Evolutionary conservation across 306 rosid genomes (phyloP), one percentile per base, ranked within the genome.

Genomic region (Ceratonia siliqua): DNA sequence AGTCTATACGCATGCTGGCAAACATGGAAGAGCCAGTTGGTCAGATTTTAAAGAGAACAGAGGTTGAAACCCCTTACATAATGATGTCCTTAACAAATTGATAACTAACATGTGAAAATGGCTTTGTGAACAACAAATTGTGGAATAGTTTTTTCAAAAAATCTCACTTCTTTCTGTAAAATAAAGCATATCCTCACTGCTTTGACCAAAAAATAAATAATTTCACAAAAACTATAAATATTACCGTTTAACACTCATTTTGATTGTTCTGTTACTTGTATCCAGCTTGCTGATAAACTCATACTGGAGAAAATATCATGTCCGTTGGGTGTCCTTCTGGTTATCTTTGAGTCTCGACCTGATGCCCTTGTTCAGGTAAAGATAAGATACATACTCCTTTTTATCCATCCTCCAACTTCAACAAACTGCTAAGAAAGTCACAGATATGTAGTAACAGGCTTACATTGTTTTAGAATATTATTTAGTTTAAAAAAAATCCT

Each of bases 341-440:
- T 94, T 78, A 86, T 94, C 58, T 91, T 90, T 10, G 98, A 94
- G 83, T 94, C 97, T 62, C 96, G 96, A 65, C 98, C 98, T 2
- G 98, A 94, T 84, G 98, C 96, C 68, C 91, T 94, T 62, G 98
- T 91, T 76, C 98, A 94, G 91, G 98, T 91, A 78, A 73, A 49
- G 32, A 67, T 67, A 71, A 54, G 56, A 25, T 35, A 20, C 55
- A 30, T 63, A 22, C 53, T 30, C 68, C 68, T 41, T 70, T 59
- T 42, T 24, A 25, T 74, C 21, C 48, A n/a, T 48, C 64, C 49
- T 68, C 22, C 36, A 15, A 61, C 70, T 61, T 76, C 27, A 54
- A 41, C 42, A 11, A 63, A 69, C 61, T 80, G 8, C 66, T 45
- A 28, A 64, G 56, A 63, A 63, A 59, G 78, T 30, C 13, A 36